A percentile compares a stretch with the other conserved stretches of the same genome.
These are phyloP conservation scores for Xylariaceae sp. DNA, from an alignment of 2,329 filamentous ascomycete species.

Conservation along the genomic window DNA sequence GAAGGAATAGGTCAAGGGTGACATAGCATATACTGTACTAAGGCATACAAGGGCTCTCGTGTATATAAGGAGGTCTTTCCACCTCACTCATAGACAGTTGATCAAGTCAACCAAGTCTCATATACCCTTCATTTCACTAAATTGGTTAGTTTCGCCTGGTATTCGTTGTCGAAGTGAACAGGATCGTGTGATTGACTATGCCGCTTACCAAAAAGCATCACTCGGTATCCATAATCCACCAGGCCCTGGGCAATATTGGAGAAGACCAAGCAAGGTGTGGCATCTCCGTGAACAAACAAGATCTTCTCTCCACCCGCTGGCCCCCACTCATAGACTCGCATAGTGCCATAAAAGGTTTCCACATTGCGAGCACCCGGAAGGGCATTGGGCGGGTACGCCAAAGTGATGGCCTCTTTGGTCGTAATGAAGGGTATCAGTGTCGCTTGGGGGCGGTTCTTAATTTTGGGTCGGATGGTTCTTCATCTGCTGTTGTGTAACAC, in stretches of 20 bases:
- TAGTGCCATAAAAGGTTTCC: constrained; percentile 39
- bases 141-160: background rate
- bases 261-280: constrained; percentile 37
- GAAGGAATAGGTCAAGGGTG: background rate
- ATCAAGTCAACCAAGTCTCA: background rate
- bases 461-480: too few relatives aligned
- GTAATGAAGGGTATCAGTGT: constrained; percentile 42
- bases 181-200: background rate
- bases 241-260: constrained; percentile 37
- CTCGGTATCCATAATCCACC: constrained; percentile 38
- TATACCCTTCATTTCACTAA: too few relatives aligned
- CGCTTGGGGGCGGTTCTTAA: constrained; percentile 25
- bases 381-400: constrained; percentile 40
- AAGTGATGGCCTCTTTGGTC: constrained; percentile 28
- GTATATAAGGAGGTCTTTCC: background rate
- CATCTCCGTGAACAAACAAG: constrained; percentile 41
- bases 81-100: background rate
- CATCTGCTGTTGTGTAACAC: background rate
- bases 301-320: constrained; percentile 38
- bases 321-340: constrained; percentile 45
- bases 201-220: constrained; percentile 41
- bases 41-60: background rate
- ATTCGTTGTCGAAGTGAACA: background rate
- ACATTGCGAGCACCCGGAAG: constrained; percentile 43
- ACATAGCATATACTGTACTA: background rate